Conservation (phyloP, 805 yeast genomes). For the Hanseniaspora pseudoguilliermondii region DNA sequence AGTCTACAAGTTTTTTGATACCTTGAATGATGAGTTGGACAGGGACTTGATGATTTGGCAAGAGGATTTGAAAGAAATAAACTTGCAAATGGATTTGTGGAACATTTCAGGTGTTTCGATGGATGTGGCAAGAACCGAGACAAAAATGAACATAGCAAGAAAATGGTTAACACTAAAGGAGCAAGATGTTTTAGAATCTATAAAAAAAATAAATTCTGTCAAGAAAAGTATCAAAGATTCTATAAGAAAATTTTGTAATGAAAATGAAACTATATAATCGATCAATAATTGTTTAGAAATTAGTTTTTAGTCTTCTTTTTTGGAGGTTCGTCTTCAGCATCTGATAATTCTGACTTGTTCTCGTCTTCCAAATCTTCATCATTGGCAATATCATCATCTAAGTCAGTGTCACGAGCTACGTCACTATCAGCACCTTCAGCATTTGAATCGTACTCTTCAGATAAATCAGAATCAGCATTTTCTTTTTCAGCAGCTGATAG, state of each 20-base stretch:
- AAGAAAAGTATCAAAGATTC: constrained; percentile 5
- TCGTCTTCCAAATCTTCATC: constrained; percentile 12
- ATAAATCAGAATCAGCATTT: constrained; percentile 51
- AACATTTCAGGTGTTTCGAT: constrained; percentile 4
- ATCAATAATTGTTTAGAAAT: not conserved
- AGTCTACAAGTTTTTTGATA: not conserved
- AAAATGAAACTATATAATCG: not conserved
- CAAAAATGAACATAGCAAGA: not conserved
- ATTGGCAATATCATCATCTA: constrained; percentile 15
- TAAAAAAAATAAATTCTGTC: not conserved
- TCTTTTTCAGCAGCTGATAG: constrained; percentile 37
- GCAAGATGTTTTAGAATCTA: not conserved
- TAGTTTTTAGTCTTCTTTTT: constrained; percentile 6
- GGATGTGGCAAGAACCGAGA: constrained; percentile 2
- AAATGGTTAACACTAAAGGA: constrained; percentile 3
- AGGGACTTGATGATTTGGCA: constrained; percentile 2
- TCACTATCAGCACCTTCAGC: constrained; percentile 26
- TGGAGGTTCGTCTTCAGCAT: constrained; percentile 8
- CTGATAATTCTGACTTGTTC: not conserved
- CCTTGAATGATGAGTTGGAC: not conserved
- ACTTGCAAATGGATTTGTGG: constrained; percentile 2
- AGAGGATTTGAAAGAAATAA: not conserved
- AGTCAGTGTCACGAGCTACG: constrained; percentile 21
- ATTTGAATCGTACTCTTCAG: constrained; percentile 75
- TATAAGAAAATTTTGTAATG: not conserved